Base-by-base conservation (phyloP, 2,329 filamentous ascomycete genomes). In the Chrysosporium keratinophilum region DNA sequence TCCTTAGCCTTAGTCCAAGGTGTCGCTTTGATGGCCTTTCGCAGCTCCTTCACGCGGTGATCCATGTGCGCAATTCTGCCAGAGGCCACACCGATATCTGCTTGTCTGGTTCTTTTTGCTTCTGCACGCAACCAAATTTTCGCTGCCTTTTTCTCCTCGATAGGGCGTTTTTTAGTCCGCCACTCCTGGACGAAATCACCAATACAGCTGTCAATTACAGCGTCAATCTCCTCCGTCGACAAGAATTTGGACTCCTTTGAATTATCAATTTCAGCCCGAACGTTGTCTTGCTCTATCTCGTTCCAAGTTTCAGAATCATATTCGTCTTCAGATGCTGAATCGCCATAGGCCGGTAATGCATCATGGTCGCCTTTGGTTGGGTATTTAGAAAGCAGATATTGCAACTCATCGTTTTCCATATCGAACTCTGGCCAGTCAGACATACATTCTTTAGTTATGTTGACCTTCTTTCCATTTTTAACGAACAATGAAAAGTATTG, bases 121-220 rank as follows among this genome's bases (percentile, higher is more conserved):
- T 74, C 78, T 31, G 79, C 79, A 39, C 74, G 67, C 20, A 66
- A 64, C 88, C 87, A 94, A 1, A 85, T 59, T 2, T 64, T 67
- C 62, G 79, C 77, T 0, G 84, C 85, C 54, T 76, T 81, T 4
- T 65, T 65, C 54, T 80, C 70, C 12, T 79, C 70, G 50, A 73
- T 78, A 0, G 80, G 78, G 5, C 80, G 71, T 58, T 81, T 82
- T 1, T 69, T 71, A n/a, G 72, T 65, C n/a, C 68, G 67, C 85
- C 86, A 91, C 3, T 68, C 65, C 2, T 69, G 63, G 47, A 75
- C 73, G 55, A 80, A 74, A 1, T 72, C 66, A 5, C 70, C 62
- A 10, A 87, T 75, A 23, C 72, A 75, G 15, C 77, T 66, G 28
- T 81, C 70, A 34, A 91, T 73, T 11, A 79, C 67, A 0, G 65